These are phyloP conservation scores for Cercospora zeina DNA, from an alignment of 2,329 filamentous ascomycete species.

Conservation along the genomic window DNA sequence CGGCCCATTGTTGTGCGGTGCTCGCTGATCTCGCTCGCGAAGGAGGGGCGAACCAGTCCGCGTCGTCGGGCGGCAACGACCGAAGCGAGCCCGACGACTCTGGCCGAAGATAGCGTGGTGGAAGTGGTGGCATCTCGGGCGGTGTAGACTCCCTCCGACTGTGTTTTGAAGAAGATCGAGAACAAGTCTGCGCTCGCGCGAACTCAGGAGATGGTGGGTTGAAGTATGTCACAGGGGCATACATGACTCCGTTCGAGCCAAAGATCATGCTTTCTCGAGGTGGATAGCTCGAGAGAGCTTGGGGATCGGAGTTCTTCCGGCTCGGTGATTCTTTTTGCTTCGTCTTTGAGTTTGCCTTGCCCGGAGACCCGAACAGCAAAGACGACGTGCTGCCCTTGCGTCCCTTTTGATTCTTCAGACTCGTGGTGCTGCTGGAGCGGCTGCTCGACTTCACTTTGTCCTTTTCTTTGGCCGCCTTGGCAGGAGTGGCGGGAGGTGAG, in stretches of 20 bases:
- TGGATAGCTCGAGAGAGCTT: slow-evolving; percentile 19
- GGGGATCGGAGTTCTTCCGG: slow-evolving; percentile 34
- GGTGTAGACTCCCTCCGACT: slow-evolving; percentile 38
- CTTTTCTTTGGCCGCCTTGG: slow-evolving; percentile 23
- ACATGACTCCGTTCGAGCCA: slow-evolving; percentile 52
- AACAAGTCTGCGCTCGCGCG: slow-evolving; percentile 10
- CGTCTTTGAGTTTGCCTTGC: slow-evolving; percentile 40
- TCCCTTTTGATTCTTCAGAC: slow-evolving; percentile 40
- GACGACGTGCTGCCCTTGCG: slow-evolving; percentile 39
- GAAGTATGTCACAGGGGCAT: slow-evolving; percentile 41
- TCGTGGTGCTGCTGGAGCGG: slow-evolving; percentile 42
- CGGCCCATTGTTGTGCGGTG: slow-evolving; percentile 38
- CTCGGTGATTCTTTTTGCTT: slow-evolving; percentile 27
- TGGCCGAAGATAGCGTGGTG: slow-evolving; percentile 38
- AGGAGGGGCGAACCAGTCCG: slow-evolving; percentile 42
- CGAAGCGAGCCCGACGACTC: slow-evolving; percentile 45
- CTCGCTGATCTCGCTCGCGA: slow-evolving; percentile 46
- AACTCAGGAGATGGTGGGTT: slow-evolving; percentile 33
- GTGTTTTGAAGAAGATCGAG: slow-evolving; percentile 31
- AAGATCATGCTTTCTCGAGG: slow-evolving; percentile 42
- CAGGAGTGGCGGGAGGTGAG: slow-evolving; percentile 38
- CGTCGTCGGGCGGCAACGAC: slow-evolving; percentile 51
- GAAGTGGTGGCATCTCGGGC: slow-evolving; percentile 30
- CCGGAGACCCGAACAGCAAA: slow-evolving; percentile 39
- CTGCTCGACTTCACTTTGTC: slow-evolving; percentile 33